Conservation (phyloP, 2,329 filamentous ascomycete genomes). For the Pseudocercospora macadamiae region DNA sequence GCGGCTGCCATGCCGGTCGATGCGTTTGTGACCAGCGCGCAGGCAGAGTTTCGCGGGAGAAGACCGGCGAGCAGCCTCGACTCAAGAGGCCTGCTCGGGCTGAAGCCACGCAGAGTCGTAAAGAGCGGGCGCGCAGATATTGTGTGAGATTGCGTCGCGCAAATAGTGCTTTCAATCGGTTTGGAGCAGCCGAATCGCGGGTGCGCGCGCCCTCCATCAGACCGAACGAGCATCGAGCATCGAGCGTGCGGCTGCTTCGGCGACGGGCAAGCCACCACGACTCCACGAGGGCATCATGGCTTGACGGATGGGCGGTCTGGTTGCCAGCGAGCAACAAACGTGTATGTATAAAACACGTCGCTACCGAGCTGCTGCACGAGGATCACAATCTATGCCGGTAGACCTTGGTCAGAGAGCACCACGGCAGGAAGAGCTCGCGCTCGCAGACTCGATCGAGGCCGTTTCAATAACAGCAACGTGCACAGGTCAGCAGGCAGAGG, state of each 20-base stretch:
- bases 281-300: neutral
- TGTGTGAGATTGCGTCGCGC: constrained; percentile 4
- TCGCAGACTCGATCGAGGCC: neutral
- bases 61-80: neutral
- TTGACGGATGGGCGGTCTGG: neutral
- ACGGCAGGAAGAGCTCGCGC: neutral
- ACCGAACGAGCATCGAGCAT: no score
- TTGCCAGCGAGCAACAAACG: neutral
- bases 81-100: constrained; percentile 4
- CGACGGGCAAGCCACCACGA: neutral
- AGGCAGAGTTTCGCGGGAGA: neutral
- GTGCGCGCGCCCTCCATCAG: no score
- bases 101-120: neutral
- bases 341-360: neutral
- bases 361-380: neutral
- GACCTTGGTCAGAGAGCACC: neutral
- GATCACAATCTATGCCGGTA: constrained; percentile 1
- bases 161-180: neutral
- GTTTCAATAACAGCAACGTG: constrained; percentile 4
- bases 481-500: constrained; percentile 1
- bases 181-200: neutral
- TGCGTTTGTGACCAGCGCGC: constrained; percentile 4
- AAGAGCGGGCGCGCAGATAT: neutral
- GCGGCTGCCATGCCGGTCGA: constrained; percentile 7
- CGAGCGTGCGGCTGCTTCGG: constrained; percentile 3